Evolutionary conservation across 73 alveolate genomes (phyloP).

Genomic region (Effrenium voratum): DNA sequence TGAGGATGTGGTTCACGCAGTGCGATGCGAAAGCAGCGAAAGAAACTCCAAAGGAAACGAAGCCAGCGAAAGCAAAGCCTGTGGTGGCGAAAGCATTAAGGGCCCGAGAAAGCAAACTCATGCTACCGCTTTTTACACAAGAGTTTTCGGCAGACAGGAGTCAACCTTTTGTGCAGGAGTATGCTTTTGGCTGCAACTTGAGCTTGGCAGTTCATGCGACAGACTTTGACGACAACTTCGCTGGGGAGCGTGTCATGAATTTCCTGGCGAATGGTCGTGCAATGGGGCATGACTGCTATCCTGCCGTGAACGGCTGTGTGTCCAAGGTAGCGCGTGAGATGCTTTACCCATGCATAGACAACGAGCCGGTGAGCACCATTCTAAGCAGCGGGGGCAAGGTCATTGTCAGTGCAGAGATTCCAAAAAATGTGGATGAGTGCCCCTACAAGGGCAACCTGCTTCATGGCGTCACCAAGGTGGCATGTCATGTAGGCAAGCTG

Average conservation of each 20-base stretch:
- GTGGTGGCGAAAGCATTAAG: too few species aligned
- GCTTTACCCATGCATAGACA: conserved; percentile 30
- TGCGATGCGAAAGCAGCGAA: too few species aligned
- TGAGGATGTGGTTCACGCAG: too few species aligned
- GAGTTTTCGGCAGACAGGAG: too few species aligned
- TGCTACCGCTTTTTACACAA: too few species aligned
- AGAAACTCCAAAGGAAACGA: too few species aligned
- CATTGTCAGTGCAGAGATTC: conserved; percentile 52
- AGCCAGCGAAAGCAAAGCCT: too few species aligned
- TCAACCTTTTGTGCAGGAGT: too few species aligned
- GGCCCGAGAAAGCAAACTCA: too few species aligned
- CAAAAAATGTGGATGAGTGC: conserved; percentile 62
- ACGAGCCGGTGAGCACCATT: conserved; percentile 49
- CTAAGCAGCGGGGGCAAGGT: conserved; percentile 42
- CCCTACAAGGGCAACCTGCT: conserved; percentile 71
- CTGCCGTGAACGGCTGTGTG: conserved; percentile 71
- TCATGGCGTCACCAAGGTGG: conserved; percentile 65
- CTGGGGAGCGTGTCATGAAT: conserved; percentile 71
- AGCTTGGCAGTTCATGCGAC: conserved; percentile 80
- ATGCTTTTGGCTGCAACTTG: conserved; percentile 50
- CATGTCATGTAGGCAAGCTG: conserved; percentile 35
- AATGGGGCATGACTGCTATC: conserved; percentile 56
- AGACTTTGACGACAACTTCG: conserved; percentile 76
- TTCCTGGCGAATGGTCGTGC: conserved; percentile 81
- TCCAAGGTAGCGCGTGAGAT: conserved; percentile 59